A percentile compares a stretch with the other conserved stretches of the same genome.
phyloP scores from a whole-genome alignment of 2,329 filamentous ascomycete genomes.

The Aureobasidium sp. region DNA sequence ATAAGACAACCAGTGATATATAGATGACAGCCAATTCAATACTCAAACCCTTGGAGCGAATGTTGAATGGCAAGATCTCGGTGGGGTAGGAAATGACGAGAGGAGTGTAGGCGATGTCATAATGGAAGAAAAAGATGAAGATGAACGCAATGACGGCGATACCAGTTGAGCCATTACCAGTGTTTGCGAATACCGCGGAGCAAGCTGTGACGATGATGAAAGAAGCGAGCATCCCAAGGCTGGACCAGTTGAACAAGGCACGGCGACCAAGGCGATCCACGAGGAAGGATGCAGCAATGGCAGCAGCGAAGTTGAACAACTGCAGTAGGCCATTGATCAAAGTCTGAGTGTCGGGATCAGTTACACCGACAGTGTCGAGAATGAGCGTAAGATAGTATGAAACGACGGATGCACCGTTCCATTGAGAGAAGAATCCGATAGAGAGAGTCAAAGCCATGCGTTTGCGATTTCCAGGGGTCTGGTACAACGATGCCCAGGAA shows the following conservation, averaged over 20 bases:
- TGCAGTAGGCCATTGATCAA: slow-evolving; percentile 61
- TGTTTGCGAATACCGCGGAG: slow-evolving; percentile 56
- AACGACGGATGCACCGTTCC: slow-evolving; percentile 57
- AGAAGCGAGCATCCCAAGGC: slow-evolving; percentile 36
- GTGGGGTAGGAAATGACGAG: slow-evolving; percentile 32
- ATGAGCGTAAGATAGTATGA: slow-evolving; percentile 40
- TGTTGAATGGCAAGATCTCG: slow-evolving; percentile 32
- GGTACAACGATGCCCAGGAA: slow-evolving; percentile 64
- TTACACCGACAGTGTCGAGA: slow-evolving; percentile 34
- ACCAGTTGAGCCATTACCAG: slow-evolving; percentile 31
- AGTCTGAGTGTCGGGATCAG: slow-evolving; percentile 34
- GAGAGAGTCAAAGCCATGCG: slow-evolving; percentile 56
- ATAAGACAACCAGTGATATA: slow-evolving; percentile 30
- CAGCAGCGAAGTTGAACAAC: slow-evolving; percentile 60
- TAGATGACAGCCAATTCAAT: slow-evolving; percentile 28
- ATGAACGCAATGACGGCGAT: slow-evolving; percentile 36
- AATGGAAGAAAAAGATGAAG: slow-evolving; percentile 29
- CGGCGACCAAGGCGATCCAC: slow-evolving; percentile 36
- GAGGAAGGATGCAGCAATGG: slow-evolving; percentile 54
- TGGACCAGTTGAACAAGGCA: slow-evolving; percentile 35
- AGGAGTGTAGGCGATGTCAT: slow-evolving; percentile 39
- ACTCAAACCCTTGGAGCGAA: slow-evolving; percentile 24
- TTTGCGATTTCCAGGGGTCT: slow-evolving; percentile 60
- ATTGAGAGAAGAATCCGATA: slow-evolving; percentile 54
- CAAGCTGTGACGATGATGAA: slow-evolving; percentile 33